Percentiles rank a stretch among this genome's conserved stretches.
These are phyloP conservation scores for Pontederia crassipes DNA, from an alignment of 176 grass and related monocot species.

Conservation along the genomic window DNA sequence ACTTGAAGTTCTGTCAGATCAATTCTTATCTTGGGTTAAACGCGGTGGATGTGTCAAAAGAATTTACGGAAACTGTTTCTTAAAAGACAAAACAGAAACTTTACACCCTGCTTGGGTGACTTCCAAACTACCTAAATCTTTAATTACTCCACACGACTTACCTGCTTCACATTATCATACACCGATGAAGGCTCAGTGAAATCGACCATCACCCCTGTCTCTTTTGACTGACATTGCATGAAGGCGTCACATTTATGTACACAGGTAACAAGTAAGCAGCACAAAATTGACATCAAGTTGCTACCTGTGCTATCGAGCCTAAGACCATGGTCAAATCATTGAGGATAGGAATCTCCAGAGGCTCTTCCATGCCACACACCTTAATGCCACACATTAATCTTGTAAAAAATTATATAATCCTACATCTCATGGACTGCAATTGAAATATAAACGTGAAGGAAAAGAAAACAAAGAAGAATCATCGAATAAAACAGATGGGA, in stretches of 20 bases:
- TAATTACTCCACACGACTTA: not conserved
- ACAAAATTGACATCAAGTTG: not conserved
- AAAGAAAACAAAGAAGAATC: not conserved
- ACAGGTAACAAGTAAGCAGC: not conserved
- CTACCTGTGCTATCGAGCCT: slow-evolving; percentile 63
- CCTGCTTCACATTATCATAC: slow-evolving; percentile 93
- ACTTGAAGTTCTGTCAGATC: no score
- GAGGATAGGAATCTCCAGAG: slow-evolving; percentile 77
- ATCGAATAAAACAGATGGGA: not conserved
- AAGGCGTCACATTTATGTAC: no score
- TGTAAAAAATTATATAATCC: not conserved
- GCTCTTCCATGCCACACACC: slow-evolving; percentile 76
- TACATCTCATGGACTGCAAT: no score
- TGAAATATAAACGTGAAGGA: not conserved
- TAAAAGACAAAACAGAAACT: not conserved
- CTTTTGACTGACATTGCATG: slow-evolving; percentile 32
- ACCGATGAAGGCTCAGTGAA: slow-evolving; percentile 71
- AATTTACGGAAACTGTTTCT: no score
- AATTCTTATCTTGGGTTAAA: no score
- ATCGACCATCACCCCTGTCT: slow-evolving; percentile 69
- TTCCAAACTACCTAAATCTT: not conserved
- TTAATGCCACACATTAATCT: slow-evolving; percentile 4
- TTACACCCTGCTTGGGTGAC: not conserved
- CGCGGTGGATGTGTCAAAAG: no score
- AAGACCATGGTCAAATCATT: slow-evolving; percentile 91